Conservation (phyloP, 305 asterid species). For the Solanum hybrid region DNA sequence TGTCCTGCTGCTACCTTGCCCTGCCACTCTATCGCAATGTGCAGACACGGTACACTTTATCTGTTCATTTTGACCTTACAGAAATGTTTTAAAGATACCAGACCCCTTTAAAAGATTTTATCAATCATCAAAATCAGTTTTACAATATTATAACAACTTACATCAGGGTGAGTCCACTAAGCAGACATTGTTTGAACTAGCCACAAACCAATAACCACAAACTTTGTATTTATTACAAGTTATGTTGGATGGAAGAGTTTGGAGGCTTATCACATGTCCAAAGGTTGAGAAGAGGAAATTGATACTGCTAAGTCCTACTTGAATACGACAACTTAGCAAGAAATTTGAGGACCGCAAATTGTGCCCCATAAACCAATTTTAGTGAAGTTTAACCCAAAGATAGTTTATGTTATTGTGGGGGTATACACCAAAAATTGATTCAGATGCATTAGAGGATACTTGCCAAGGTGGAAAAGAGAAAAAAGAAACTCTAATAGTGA, state of each 20-base stretch:
- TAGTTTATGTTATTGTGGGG: not conserved
- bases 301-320: not conserved
- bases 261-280: not conserved
- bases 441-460: not conserved
- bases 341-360: not conserved
- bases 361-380: not conserved
- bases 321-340: too few species aligned
- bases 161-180: not conserved
- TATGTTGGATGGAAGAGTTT: not conserved
- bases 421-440: not conserved
- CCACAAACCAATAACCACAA: not conserved
- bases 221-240: not conserved
- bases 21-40: not conserved
- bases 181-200: not conserved
- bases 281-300: not conserved
- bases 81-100: not conserved
- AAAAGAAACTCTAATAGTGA: not conserved
- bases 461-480: not conserved
- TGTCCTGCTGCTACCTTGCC: not conserved
- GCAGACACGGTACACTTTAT: not conserved
- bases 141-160: not conserved
- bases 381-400: not conserved
- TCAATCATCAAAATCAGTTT: not conserved
- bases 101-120: not conserved
- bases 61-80: not conserved